Base-by-base conservation (phyloP, 2,329 filamentous ascomycete species). In the Colletotrichum kahawae region DNA sequence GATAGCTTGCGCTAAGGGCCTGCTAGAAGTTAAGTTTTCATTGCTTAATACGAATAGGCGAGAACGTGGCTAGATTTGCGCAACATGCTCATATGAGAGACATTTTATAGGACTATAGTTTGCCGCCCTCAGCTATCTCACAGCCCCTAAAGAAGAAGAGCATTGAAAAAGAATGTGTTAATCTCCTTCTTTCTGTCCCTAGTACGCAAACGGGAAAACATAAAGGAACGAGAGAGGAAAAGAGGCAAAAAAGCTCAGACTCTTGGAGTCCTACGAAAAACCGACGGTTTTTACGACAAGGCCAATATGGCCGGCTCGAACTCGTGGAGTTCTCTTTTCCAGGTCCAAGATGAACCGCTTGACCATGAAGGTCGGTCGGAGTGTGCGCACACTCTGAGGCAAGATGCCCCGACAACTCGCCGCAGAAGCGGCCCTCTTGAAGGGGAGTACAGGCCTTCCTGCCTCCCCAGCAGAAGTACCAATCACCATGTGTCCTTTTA, bases 171-270 rank as follows among this genome's bases (percentile, higher is more conserved):
- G 1, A 27, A 27, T 5, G 24, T 27, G 24, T 27, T 27, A 4
- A 27, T 27, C 24, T 27, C 24, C 24, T 27, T 27, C 4, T 33
- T 13, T 21, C n/a, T 4, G 21, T 24, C 21, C 10, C 21, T 12
- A 21, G 21, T 21, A 51, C 13, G 7, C 12, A 6, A n/a, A 13
- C 0, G 6, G 18, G 4, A 13, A 51, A 5, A 7, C n/a, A 12
- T 0, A 1, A 1, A 51, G 10, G 18, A 21, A 21, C 5, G 43
- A 12, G n/a, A 21, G 5, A 21, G 2, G 3, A 7, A 21, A 51
- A 51, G 0, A 51, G n/a, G 5, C 10, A 51, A 51, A 51, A 51
- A 21, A 51, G 43, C 43, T 21, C 43, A 24, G 43, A 51, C 43
- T 51, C n/a, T 6, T 21, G n/a, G 43, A 51, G 43, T 51, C 10